phyloP scores from a whole-genome alignment of 2,329 filamentous ascomycete species.

The Penicillium sp. region DNA sequence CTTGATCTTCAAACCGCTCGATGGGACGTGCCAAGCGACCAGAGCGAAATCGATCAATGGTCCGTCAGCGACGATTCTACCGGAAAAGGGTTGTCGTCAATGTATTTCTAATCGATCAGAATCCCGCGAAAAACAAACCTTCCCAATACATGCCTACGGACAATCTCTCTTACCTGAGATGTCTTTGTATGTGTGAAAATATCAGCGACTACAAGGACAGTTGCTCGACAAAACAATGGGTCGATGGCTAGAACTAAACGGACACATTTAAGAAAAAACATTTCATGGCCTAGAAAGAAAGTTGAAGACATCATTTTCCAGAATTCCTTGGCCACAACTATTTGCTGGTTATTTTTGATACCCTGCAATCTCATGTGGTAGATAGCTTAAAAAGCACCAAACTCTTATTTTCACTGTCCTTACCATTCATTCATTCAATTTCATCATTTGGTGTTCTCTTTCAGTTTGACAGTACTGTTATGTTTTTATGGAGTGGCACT shows the following conservation, averaged over 20 bases:
- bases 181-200: slow-evolving; percentile 12
- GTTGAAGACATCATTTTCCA: background rate
- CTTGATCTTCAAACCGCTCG: slow-evolving; percentile 24
- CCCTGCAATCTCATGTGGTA: background rate
- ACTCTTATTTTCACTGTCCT: background rate
- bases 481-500: background rate
- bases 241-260: background rate
- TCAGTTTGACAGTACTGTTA: too few relatives aligned
- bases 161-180: background rate
- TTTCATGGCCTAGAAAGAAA: slow-evolving; percentile 1
- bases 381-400: background rate
- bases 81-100: slow-evolving; percentile 2
- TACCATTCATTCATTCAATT: background rate
- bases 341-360: background rate
- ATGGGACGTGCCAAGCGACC: slow-evolving; percentile 26
- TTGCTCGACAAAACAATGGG: background rate
- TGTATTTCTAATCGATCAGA: slow-evolving; percentile 4
- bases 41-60: slow-evolving; percentile 13
- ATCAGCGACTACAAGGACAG: background rate
- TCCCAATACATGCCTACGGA: slow-evolving; percentile 5
- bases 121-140: background rate
- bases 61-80: slow-evolving; percentile 18
- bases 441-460: too few relatives aligned
- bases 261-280: background rate
- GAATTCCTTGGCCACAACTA: background rate